phyloP scores from a whole-genome alignment of 805 yeast species.

The Jamesozyma lodderae region DNA sequence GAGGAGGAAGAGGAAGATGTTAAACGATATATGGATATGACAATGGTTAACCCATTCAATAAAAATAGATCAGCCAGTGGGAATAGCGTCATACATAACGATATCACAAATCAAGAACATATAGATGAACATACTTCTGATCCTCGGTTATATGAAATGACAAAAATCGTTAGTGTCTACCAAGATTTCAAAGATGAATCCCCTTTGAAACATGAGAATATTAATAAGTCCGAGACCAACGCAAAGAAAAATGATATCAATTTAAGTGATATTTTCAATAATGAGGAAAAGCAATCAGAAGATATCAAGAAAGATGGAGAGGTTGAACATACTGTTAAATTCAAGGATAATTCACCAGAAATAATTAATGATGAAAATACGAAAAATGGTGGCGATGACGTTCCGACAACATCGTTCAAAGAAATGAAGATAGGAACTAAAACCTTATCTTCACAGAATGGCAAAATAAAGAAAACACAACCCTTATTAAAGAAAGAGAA shows the following conservation, averaged over 20 bases:
- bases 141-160: slow-evolving; percentile 25
- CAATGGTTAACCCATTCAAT: slow-evolving; percentile 29
- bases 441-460: not conserved
- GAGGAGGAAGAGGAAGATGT: slow-evolving; percentile 16
- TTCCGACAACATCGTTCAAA: not conserved
- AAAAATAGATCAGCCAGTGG: slow-evolving; percentile 12
- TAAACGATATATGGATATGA: slow-evolving; percentile 25
- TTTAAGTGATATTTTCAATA: slow-evolving; percentile 23
- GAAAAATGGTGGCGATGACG: not conserved
- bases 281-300: slow-evolving; percentile 1
- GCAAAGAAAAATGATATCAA: slow-evolving; percentile 10
- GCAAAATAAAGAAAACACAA: not conserved
- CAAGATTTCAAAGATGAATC: slow-evolving; percentile 9
- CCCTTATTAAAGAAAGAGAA: not conserved
- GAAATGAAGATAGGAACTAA: not conserved
- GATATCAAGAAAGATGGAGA: slow-evolving; percentile 3
- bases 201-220: slow-evolving; percentile 1
- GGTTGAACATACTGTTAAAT: slow-evolving; percentile 21
- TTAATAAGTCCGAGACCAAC: not conserved
- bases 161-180: slow-evolving; percentile 27
- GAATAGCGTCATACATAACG: slow-evolving; percentile 21
- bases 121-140: slow-evolving; percentile 4
- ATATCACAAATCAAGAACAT: not conserved
- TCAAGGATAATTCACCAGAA: slow-evolving; percentile 21
- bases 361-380: slow-evolving; percentile 12